Conservation (phyloP, 2,329 filamentous ascomycete species). For the Neoarthrinium moseri region DNA sequence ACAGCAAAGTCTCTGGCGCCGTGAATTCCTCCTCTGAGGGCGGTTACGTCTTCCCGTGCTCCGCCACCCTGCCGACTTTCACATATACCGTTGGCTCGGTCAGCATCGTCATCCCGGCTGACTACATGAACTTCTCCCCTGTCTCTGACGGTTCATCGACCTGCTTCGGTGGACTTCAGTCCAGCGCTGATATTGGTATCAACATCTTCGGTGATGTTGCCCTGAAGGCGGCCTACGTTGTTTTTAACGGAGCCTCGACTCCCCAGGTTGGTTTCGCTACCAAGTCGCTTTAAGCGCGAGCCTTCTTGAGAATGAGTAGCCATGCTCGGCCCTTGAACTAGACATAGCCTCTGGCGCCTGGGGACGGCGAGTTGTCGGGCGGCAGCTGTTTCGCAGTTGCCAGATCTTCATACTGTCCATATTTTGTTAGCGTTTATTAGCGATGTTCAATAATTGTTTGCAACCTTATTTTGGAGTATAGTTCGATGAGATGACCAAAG, state of each 20-base stretch:
- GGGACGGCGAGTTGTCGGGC: no score
- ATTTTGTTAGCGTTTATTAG: no score
- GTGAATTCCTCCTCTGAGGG: slow-evolving; percentile 19
- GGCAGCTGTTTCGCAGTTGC: no score
- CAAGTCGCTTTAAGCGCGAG: slow-evolving; percentile 25
- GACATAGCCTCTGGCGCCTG: no score
- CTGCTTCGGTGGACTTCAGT: slow-evolving; percentile 47
- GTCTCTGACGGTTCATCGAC: slow-evolving; percentile 31
- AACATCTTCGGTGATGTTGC: slow-evolving; percentile 66
- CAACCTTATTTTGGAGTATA: no score
- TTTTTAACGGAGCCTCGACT: slow-evolving; percentile 48
- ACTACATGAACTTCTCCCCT: slow-evolving; percentile 40
- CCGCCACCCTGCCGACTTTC: slow-evolving; percentile 38
- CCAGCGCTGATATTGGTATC: slow-evolving; percentile 30
- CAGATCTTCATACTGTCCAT: no score
- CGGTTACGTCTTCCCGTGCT: slow-evolving; percentile 42
- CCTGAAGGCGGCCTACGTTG: slow-evolving; percentile 64
- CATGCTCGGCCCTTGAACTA: no score
- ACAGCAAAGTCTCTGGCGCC: slow-evolving; percentile 20
- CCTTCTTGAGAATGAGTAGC: no score
- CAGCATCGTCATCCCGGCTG: slow-evolving; percentile 42
- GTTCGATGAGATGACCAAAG: no score
- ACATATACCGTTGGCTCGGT: slow-evolving; percentile 40
- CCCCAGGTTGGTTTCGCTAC: slow-evolving; percentile 43
- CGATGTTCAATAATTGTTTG: no score